Conservation (phyloP, 768 basidiomycete genomes). For the Tricholoma flavovirens region DNA sequence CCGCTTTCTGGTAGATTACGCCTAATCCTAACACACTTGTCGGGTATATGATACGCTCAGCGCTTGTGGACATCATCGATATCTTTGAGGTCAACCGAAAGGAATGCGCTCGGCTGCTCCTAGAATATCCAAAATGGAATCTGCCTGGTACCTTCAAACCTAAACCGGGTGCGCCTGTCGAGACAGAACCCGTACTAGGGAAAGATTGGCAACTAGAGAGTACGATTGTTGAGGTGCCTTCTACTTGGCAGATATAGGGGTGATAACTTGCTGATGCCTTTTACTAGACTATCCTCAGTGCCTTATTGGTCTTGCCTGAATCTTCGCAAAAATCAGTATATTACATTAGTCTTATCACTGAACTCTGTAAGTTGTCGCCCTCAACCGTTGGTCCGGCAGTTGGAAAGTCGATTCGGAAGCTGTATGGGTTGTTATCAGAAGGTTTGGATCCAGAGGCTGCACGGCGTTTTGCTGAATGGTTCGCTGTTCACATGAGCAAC, state of each 20-base stretch:
- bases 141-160: slow-evolving; percentile 80
- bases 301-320: slow-evolving; percentile 72
- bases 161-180: slow-evolving; percentile 53
- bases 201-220: slow-evolving; percentile 89
- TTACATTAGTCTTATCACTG: slow-evolving; percentile 83
- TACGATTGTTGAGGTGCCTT: slow-evolving; percentile 72
- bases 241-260: neutral
- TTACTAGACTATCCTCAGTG: slow-evolving; percentile 64
- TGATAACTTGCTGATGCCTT: slow-evolving; percentile 2
- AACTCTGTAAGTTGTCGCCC: slow-evolving; percentile 92
- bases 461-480: slow-evolving; percentile 89
- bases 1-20: slow-evolving; percentile 49
- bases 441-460: slow-evolving; percentile 84
- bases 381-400: slow-evolving; percentile 92
- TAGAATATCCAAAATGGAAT: slow-evolving; percentile 85
- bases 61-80: slow-evolving; percentile 71
- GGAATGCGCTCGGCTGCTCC: slow-evolving; percentile 82
- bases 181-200: slow-evolving; percentile 45
- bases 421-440: slow-evolving; percentile 75
- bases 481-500: slow-evolving; percentile 93
- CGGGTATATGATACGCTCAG: slow-evolving; percentile 75
- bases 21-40: slow-evolving; percentile 67
- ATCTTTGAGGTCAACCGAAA: slow-evolving; percentile 96
- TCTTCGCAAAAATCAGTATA: slow-evolving; percentile 76
- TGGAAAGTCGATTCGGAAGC: slow-evolving; percentile 87